Evolutionary conservation across 371 early-diverging fungal genomes (phyloP).

Genomic region (Lichtheimia ramosa): DNA sequence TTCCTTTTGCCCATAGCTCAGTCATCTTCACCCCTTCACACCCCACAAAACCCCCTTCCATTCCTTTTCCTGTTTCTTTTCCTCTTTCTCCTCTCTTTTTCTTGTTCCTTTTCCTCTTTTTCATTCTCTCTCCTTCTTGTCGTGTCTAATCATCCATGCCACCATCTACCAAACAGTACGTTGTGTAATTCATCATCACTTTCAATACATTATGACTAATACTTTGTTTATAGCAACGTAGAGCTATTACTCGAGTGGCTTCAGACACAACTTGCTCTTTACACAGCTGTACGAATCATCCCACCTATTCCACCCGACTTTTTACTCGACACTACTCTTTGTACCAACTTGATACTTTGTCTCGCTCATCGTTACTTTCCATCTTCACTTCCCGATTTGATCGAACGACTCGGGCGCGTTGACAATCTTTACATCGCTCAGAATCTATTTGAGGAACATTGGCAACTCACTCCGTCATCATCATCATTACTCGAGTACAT

Average conservation of each 20-base stretch:
- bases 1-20: neutral
- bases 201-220: neutral
- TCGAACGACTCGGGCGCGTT: neutral
- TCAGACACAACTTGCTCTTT: constrained; percentile 6
- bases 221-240: neutral
- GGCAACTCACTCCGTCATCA: neutral
- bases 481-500: neutral
- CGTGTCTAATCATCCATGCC: neutral
- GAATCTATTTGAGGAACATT: constrained; percentile 2
- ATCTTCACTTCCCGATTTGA: constrained; percentile 4
- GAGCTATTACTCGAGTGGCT: constrained; percentile 6
- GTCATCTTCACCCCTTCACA: neutral
- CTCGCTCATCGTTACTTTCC: constrained; percentile 9
- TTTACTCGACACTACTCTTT: neutral
- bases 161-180: neutral
- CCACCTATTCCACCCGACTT: neutral
- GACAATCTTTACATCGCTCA: neutral
- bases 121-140: neutral
- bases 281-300: neutral
- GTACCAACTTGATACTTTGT: neutral
- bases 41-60: neutral
- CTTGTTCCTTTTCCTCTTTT: neutral
- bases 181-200: neutral
- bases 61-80: neutral
- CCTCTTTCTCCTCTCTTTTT: neutral